Evolutionary conservation across 2,329 filamentous ascomycete species (phyloP), one percentile per base, ranked within the genome.

Genomic region (Fusarium gaditjirri): DNA sequence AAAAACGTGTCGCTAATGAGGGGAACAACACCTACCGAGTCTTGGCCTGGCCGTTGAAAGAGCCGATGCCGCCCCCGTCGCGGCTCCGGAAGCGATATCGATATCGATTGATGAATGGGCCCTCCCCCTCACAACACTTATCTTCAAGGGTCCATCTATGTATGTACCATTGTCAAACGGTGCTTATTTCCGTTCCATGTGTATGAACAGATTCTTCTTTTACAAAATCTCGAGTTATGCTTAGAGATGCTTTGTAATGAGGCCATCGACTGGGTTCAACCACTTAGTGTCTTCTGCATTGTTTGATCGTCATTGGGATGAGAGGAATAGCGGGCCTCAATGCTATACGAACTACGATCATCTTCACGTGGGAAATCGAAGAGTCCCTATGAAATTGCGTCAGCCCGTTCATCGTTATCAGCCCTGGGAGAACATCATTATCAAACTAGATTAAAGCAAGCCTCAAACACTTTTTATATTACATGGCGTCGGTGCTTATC

Each of bases 1-100:
- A 61, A 66, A 54, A 67, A 43, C 23, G 23, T 43, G 33, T 31
- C 42, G 21, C 61, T 52, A 36, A 38, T 67, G 70, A 73, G 70
- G 70, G 68, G 69, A 60, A 66, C 49, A n/a, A n/a, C n/a, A n/a
- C n/a, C n/a, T n/a, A 14, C 39, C 39, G 43, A 57, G 49, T 43
- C 64, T 55, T 69, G 65, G 27, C 27, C 27, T 69, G 65, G 59
- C 65, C 35, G 65, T 57, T 46, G 57, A 56, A 53, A 41, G 49
- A 56, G 61, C 61, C 70, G 65, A 72, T 52, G 50, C 46, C 55
- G 57, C 47, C 55, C 55, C 65, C 57, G 43, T 72, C 60, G 67
- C 56, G 60, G 70, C 56, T 73, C 57, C 65, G 54, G 55, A 47
- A 70, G 46, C 49, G 44, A 54, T 61, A 61, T 27, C 35, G 46